These are phyloP conservation scores for Ligustrum vulgare DNA, from an alignment of 257 asterid species.

Conservation along the genomic window DNA sequence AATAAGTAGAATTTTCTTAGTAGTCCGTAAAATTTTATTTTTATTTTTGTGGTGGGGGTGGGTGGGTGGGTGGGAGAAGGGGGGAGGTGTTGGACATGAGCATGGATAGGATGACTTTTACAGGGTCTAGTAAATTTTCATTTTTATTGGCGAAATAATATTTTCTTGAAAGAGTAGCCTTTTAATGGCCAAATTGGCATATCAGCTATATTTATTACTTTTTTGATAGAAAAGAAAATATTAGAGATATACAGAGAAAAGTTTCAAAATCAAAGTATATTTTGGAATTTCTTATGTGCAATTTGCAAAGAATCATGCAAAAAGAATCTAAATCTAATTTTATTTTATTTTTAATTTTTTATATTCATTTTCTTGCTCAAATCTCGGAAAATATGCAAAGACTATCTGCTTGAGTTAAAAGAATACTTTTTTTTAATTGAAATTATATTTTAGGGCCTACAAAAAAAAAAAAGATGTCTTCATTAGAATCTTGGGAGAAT, in stretches of 20 bases:
- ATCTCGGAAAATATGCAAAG: background rate
- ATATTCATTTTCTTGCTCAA: background rate
- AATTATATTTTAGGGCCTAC: constrained; percentile 42
- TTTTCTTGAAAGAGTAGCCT: background rate
- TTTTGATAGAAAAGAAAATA: background rate
- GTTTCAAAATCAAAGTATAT: background rate
- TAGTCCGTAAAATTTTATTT: background rate
- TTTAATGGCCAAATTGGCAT: background rate
- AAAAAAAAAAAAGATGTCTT: constrained; percentile 47
- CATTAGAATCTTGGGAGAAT: constrained; percentile 59
- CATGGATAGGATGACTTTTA: background rate
- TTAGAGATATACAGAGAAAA: background rate
- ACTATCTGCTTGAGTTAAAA: background rate
- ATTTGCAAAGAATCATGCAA: no score
- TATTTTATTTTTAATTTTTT: background rate
- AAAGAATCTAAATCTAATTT: background rate
- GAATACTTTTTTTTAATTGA: background rate
- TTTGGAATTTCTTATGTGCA: background rate
- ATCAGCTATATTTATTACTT: no score
- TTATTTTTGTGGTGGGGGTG: no score
- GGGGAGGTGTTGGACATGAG: no score
- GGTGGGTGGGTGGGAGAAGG: background rate
- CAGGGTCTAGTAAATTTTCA: background rate
- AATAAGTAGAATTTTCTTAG: constrained; percentile 40
- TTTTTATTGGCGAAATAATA: no score